A percentile compares a stretch with the other conserved stretches of the same genome.
Conservation (phyloP, 2,329 filamentous ascomycete genomes). For the Plectosphaerella cucumerina region DNA sequence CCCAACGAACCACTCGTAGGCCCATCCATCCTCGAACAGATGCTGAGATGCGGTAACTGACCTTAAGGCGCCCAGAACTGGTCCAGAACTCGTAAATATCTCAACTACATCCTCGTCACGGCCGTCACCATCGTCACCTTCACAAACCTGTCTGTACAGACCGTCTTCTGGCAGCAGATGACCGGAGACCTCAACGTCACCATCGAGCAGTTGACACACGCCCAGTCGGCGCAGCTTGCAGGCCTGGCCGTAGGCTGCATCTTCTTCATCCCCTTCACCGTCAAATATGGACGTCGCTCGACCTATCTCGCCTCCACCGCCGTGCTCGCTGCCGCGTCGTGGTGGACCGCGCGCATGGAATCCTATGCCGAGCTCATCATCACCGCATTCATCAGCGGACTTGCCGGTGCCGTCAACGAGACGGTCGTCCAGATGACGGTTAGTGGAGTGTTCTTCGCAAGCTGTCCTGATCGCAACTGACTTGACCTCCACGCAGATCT, state of each 20-base stretch:
- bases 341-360: conserved; percentile 9
- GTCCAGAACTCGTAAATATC: conserved; percentile 20
- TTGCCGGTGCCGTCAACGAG: conserved; percentile 33
- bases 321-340: conserved; percentile 9
- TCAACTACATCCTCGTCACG: conserved; percentile 22
- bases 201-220: conserved; percentile 18
- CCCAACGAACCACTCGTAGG: conserved; percentile 27
- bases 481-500: conserved; percentile 10
- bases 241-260: conserved; percentile 27
- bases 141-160: conserved; percentile 19
- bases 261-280: conserved; percentile 27
- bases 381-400: conserved; percentile 20
- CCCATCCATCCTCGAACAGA: no score
- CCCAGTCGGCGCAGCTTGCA: conserved; percentile 21
- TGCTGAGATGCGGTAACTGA: no score
- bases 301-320: conserved; percentile 20
- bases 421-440: conserved; percentile 30
- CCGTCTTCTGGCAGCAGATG: conserved; percentile 28
- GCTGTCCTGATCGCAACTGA: not conserved
- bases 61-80: conserved; percentile 19
- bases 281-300: conserved; percentile 28
- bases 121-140: conserved; percentile 22
- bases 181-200: conserved; percentile 21
- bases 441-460: not conserved
- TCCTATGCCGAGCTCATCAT: conserved; percentile 8